phyloP scores from a whole-genome alignment of 495 filamentous ascomycete genomes.

The Diplogelasinospora grovesii region DNA sequence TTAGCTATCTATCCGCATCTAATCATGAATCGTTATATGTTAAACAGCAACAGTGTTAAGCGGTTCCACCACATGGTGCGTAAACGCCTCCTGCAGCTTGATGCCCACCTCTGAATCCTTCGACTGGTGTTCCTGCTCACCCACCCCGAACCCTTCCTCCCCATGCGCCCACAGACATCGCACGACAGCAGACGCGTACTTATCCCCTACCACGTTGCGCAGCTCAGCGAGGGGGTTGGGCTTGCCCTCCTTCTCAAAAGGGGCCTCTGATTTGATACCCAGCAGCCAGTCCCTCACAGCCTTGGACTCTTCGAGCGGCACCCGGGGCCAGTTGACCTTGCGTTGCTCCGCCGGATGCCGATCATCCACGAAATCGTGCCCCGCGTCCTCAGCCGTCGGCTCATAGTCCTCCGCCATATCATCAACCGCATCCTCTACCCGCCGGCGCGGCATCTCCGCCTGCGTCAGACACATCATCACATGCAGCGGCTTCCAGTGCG shows the following conservation, averaged over 20 bases:
- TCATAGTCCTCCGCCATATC: background rate
- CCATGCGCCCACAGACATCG: slow-evolving; percentile 28
- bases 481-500: slow-evolving; percentile 43
- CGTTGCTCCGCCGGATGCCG: too few relatives aligned
- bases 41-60: slow-evolving; percentile 12
- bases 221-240: slow-evolving; percentile 22
- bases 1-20: too few relatives aligned
- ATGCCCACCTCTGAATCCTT: slow-evolving; percentile 18
- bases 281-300: slow-evolving; percentile 22
- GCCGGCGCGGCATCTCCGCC: too few relatives aligned
- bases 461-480: slow-evolving; percentile 33
- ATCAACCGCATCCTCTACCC: background rate
- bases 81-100: slow-evolving; percentile 23
- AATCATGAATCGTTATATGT: too few relatives aligned
- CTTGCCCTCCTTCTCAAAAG: slow-evolving; percentile 7
- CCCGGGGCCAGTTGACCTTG: too few relatives aligned
- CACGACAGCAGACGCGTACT: slow-evolving; percentile 19
- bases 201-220: slow-evolving; percentile 16
- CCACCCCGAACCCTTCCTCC: slow-evolving; percentile 22
- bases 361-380: too few relatives aligned
- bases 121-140: slow-evolving; percentile 17
- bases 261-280: slow-evolving; percentile 8
- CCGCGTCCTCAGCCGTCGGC: too few relatives aligned
- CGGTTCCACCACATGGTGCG: slow-evolving; percentile 22
- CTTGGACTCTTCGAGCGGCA: slow-evolving; percentile 18